Evolutionary conservation across 2,329 filamentous ascomycete species (phyloP).

Genomic region (Emmonsia crescens): DNA sequence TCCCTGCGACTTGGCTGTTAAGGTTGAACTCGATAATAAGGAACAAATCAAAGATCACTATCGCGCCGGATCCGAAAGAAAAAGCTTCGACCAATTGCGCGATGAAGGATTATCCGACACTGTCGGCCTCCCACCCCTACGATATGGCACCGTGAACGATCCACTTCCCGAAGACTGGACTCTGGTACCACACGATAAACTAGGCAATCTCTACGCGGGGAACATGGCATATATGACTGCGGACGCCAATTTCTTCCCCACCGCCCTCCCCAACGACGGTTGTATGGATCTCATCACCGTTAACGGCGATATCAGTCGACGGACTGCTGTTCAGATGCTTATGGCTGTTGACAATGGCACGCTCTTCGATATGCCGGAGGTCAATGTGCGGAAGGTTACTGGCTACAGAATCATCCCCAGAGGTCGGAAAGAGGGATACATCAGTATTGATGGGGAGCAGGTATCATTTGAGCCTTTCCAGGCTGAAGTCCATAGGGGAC

Average conservation of each 20-base stretch:
- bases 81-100: conserved; percentile 14
- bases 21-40: conserved; percentile 71
- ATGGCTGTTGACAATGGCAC: conserved; percentile 59
- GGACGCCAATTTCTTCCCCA: conserved; percentile 71
- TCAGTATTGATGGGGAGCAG: conserved; percentile 87
- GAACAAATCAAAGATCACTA: conserved; percentile 63
- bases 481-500: conserved; percentile 69
- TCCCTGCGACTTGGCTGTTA: conserved; percentile 79
- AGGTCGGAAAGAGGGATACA: conserved; percentile 62
- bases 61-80: conserved; percentile 36
- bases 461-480: conserved; percentile 85
- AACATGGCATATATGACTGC: conserved; percentile 93
- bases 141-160: conserved; percentile 71
- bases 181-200: conserved; percentile 57
- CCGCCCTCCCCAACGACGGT: conserved; percentile 72
- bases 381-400: conserved; percentile 74
- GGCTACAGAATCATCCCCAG: conserved; percentile 77
- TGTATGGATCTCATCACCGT: conserved; percentile 75
- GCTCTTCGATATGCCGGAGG: conserved; percentile 69
- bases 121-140: conserved; percentile 57
- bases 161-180: conserved; percentile 69
- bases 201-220: conserved; percentile 89
- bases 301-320: conserved; percentile 59
- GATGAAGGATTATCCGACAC: conserved; percentile 32
- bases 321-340: conserved; percentile 59